Evolutionary conservation across 495 filamentous ascomycete species (phyloP).

Genomic region (Aspergillus sparsus): DNA sequence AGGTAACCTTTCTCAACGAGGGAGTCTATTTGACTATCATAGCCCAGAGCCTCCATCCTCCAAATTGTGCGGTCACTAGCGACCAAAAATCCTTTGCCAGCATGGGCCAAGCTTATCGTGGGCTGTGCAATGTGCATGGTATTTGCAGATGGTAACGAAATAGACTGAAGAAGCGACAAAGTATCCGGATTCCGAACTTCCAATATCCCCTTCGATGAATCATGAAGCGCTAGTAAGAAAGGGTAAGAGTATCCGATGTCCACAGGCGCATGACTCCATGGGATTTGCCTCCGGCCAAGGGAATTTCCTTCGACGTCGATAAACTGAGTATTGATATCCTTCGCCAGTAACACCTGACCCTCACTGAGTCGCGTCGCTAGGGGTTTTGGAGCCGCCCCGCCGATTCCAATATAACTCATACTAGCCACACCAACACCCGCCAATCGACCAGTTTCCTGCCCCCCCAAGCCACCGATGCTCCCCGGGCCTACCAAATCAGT

Average conservation of each 20-base stretch:
- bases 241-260: conserved; percentile 94
- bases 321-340: conserved; percentile 94
- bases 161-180: conserved; percentile 79
- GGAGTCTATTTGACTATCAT: conserved; percentile 87
- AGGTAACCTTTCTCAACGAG: conserved; percentile 73
- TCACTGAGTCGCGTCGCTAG: conserved; percentile 79
- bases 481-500: conserved; percentile 80
- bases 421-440: conserved; percentile 68
- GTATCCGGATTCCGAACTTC: conserved; percentile 95
- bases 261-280: conserved; percentile 86
- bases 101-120: conserved; percentile 87
- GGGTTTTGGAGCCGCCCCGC: conserved; percentile 85
- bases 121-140: conserved; percentile 92
- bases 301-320: conserved; percentile 80
- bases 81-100: conserved; percentile 91
- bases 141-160: conserved; percentile 74
- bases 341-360: conserved; percentile 83
- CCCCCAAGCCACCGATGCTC: conserved; percentile 65
- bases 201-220: conserved; percentile 78
- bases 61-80: conserved; percentile 86
- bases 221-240: conserved; percentile 85
- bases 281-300: conserved; percentile 81
- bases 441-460: conserved; percentile 63
- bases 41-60: conserved; percentile 93
- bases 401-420: conserved; percentile 95